phyloP scores from a whole-genome alignment of 768 basidiomycete species.

The Trametes elegans region DNA sequence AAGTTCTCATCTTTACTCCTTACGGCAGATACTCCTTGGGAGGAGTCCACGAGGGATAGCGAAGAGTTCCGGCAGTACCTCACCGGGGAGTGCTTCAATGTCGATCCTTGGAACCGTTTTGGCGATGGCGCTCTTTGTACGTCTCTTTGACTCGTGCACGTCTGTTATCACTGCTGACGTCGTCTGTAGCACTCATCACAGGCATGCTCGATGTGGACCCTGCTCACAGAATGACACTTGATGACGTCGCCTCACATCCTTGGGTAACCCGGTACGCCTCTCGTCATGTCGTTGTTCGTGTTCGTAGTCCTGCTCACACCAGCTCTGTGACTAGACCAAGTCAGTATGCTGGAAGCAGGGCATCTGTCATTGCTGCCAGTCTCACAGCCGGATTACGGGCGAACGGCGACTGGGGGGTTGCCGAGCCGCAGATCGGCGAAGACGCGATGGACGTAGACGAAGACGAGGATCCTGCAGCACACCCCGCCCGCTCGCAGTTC shows the following conservation, averaged over 20 bases:
- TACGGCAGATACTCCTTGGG: constrained; percentile 91
- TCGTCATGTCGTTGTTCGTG: not conserved
- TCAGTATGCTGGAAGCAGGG: constrained; percentile 56
- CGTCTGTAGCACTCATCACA: constrained; percentile 62
- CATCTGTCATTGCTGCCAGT: constrained; percentile 58
- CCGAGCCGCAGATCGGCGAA: constrained; percentile 51
- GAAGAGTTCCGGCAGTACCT: constrained; percentile 80
- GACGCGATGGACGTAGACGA: constrained; percentile 39
- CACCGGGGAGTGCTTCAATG: constrained; percentile 67
- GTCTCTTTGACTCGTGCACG: constrained; percentile 24
- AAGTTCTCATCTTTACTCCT: not conserved
- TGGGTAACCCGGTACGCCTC: constrained; percentile 69
- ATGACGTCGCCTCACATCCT: constrained; percentile 54
- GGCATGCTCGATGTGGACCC: constrained; percentile 76
- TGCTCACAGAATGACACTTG: constrained; percentile 59
- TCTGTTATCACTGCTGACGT: not conserved
- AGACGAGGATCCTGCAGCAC: constrained; percentile 64
- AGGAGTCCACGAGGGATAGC: constrained; percentile 79
- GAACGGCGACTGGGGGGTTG: constrained; percentile 74
- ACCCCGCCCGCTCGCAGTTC: constrained; percentile 66
- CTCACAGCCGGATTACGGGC: constrained; percentile 66
- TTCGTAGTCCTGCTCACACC: not conserved
- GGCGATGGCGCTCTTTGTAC: constrained; percentile 57
- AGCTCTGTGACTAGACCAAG: constrained; percentile 39
- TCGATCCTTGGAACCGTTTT: constrained; percentile 80